Percentiles rank a stretch among this genome's conserved stretches.
Conservation (phyloP, 2,329 filamentous ascomycete genomes). For the Cladosporium austrohemisphaericum region DNA sequence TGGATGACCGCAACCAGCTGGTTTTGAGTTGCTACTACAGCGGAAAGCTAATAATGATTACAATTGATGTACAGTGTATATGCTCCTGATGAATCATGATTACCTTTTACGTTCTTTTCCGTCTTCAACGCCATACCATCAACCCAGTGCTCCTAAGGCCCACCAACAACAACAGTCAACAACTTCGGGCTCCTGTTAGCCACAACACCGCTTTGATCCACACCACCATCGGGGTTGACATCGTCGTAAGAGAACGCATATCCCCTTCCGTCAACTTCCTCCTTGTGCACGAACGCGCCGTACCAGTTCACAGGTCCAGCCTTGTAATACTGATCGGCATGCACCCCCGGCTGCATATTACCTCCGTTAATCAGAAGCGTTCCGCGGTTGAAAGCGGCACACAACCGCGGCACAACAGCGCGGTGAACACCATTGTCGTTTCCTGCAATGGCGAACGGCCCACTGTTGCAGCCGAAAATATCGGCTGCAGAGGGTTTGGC, state of each 20-base stretch:
- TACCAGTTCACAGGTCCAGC: constrained; percentile 49
- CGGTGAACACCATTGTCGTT: constrained; percentile 38
- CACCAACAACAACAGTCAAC: constrained; percentile 49
- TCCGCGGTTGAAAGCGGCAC: constrained; percentile 71
- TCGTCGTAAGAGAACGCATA: constrained; percentile 70
- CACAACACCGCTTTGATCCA: constrained; percentile 51
- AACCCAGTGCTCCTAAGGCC: too few relatives aligned
- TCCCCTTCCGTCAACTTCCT: constrained; percentile 57
- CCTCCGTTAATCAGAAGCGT: constrained; percentile 57
- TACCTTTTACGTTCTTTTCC: too few relatives aligned
- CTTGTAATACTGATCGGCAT: constrained; percentile 44
- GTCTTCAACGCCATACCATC: too few relatives aligned
- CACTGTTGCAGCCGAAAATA: constrained; percentile 65
- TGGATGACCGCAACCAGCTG: too few relatives aligned
- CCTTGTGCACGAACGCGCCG: constrained; percentile 55
- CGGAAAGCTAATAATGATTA: too few relatives aligned
- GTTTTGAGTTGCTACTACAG: too few relatives aligned
- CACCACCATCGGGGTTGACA: constrained; percentile 55
- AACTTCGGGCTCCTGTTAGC: constrained; percentile 40
- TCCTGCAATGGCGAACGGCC: constrained; percentile 52
- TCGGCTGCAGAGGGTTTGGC: constrained; percentile 56
- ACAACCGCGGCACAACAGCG: constrained; percentile 68
- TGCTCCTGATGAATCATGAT: too few relatives aligned
- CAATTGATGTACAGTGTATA: too few relatives aligned
- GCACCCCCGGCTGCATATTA: constrained; percentile 43